Evolutionary conservation across 75 land plant species (phyloP), one percentile per base, ranked within the genome.

Genomic region (Azolla pinnata): DNA sequence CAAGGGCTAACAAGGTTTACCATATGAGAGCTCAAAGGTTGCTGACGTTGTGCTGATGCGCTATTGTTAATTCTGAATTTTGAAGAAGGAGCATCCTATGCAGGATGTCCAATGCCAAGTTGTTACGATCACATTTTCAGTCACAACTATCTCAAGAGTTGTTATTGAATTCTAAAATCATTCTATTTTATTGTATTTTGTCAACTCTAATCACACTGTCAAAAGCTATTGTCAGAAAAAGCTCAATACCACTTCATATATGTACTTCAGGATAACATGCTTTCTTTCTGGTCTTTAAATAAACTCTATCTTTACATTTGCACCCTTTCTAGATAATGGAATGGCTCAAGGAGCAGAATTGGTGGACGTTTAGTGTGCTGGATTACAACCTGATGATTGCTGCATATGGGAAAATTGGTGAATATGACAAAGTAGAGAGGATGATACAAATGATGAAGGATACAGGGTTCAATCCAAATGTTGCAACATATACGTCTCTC

Each of bases 311-410:
- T 4, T 46, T 46, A 14, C 14, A 46, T 18, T 46, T 29, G 26
- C 17, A 9, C 26, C 27, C 18, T 55, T 24, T 59, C 29, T 68
- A 87, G 97, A 67, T 84, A 47, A 71, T 86, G 54, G 81, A 79
- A 67, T 90, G 97, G 97, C 78, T 90, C 1, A 68, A 75, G 64
- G 57, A 65, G 51, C 88, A 87, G 60, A 65, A 75, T 44, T 90
- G 97, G 97, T 90, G 91, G 91, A 63, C 68, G 30, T 81, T 82
- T 57, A 82, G 49, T 60, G 76, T 77, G 66, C 81, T 83, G 92
- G 92, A 87, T 51, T 80, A 64, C 51, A 52, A 82, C 29, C 78
- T 90, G 81, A 81, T 87, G 45, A 77, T 90, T 48, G 83, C 85
- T 33, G 85, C 97, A 30, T 87, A 87, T 67, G 91, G 88, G 45